phyloP scores from a whole-genome alignment of 257 asterid species.

The Solanum ossicruentum region DNA sequence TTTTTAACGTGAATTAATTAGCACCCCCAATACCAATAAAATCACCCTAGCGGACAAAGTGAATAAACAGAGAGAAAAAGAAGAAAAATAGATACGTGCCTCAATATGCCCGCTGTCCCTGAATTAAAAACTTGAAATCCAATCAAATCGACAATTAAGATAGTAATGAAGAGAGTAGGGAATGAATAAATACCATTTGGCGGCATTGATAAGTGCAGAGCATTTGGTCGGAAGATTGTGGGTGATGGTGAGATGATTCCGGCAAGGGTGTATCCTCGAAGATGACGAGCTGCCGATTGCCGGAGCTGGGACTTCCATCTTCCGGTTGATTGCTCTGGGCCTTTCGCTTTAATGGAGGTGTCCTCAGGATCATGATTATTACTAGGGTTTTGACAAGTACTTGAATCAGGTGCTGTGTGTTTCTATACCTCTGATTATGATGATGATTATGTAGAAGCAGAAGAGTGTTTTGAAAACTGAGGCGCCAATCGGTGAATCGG shows the following conservation, averaged over 20 bases:
- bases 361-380: slow-evolving; percentile 55
- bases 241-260: slow-evolving; percentile 46
- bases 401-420: neutral
- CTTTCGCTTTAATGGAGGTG: slow-evolving; percentile 80
- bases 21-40: neutral
- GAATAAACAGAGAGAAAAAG: neutral
- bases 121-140: neutral
- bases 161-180: neutral
- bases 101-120: neutral
- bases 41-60: neutral
- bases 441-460: neutral
- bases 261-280: slow-evolving; percentile 56
- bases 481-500: neutral
- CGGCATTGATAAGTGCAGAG: slow-evolving; percentile 98
- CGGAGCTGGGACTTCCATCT: slow-evolving; percentile 50
- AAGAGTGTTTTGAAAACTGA: neutral
- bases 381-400: neutral
- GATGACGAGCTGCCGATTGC: slow-evolving; percentile 37
- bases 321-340: slow-evolving; percentile 34
- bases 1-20: neutral
- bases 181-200: slow-evolving; percentile 54
- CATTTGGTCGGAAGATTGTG: slow-evolving; percentile 59
- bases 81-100: neutral
- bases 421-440: neutral
- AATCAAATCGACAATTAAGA: neutral